Base-by-base conservation (phyloP, 345 rosid genomes). In the Citrus glauca region DNA sequence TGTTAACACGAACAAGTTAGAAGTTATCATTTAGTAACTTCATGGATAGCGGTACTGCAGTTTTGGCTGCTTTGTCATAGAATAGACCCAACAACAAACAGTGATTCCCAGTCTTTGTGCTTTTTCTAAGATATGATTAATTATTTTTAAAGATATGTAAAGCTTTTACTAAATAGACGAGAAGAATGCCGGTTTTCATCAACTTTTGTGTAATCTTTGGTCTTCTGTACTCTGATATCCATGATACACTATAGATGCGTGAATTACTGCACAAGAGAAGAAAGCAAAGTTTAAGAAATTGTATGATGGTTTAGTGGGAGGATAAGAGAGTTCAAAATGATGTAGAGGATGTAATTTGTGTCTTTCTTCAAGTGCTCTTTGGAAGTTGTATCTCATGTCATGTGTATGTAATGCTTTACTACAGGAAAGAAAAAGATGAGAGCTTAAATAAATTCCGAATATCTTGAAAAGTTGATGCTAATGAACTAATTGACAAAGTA, bases 331-430 rank as follows among this genome's bases (percentile, higher is more conserved):
- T 74, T 61, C 59, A 20, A 64, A 28, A 64, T 75, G 70, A 63
- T 30, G 50, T 8, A n/a, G 53, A 17, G 32, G 30, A 22, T 63
- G n/a, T 32, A 60, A 45, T 25, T 75, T 10, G 0, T 48, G 9
- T 45, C 25, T 45, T 10, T 42, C 30, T 64, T 63, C 20, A 16
- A 7, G 32, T 64, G 40, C 42, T 38, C 61, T 37, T 71, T 55
- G 27, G 45, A 35, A 37, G 45, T n/a, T 57, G 32, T 57, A 35
- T 16, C 37, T 72, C 24, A 53, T 50, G 9, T 33, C 16, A 35
- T n/a, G 53, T 60, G 40, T 83, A n/a, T 75, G 82, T 53, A 73
- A 75, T 59, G 82, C 85, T 32, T 9, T 3, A 59, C 22, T 16
- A 53, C 20, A 53, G 22, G 57, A 2, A 59, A 14, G 25, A 37